Conservation (phyloP, 306 rosid species). For the Aeschynomene evenia region DNA sequence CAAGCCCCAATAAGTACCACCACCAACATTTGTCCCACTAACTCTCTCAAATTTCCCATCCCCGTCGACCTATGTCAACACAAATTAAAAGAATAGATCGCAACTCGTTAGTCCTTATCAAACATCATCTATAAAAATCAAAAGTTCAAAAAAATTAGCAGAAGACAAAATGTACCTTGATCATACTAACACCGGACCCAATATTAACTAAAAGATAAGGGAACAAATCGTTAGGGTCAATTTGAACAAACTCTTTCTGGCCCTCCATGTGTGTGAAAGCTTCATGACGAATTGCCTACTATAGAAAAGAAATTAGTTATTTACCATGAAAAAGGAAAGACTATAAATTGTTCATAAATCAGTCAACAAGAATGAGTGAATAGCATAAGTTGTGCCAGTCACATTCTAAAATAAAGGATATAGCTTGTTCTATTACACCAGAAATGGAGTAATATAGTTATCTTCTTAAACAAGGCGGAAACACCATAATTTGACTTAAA, state of each 20-base stretch:
- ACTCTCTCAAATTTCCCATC: constrained; percentile 94
- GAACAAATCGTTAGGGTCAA: constrained; percentile 83
- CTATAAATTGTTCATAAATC: constrained; percentile 7
- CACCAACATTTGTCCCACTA: constrained; percentile 99
- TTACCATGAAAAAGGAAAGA: background rate
- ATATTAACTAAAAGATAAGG: constrained; percentile 97
- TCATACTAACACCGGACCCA: constrained; percentile 99
- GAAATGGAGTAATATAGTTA: background rate
- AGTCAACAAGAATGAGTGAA: constrained; percentile 22
- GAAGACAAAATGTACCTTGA: constrained; percentile 63
- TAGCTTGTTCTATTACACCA: background rate
- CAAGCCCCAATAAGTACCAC: constrained; percentile 99
- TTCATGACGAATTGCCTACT: constrained; percentile 99
- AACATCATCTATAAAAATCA: constrained; percentile 21
- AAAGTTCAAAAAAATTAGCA: constrained; percentile 27
- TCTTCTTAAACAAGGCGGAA: background rate
- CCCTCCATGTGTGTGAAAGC: constrained; percentile 99
- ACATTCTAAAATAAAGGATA: constrained; percentile 30
- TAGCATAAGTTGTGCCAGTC: background rate
- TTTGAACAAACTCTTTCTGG: constrained; percentile 89
- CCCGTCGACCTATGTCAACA: constrained; percentile 77
- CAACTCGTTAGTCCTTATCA: constrained; percentile 23
- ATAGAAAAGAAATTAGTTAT: constrained; percentile 47
- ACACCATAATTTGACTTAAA: constrained; percentile 12
- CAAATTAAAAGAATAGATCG: constrained; percentile 25